Conservation (phyloP, 768 basidiomycete genomes). For the Boletus vermiculosoides region DNA sequence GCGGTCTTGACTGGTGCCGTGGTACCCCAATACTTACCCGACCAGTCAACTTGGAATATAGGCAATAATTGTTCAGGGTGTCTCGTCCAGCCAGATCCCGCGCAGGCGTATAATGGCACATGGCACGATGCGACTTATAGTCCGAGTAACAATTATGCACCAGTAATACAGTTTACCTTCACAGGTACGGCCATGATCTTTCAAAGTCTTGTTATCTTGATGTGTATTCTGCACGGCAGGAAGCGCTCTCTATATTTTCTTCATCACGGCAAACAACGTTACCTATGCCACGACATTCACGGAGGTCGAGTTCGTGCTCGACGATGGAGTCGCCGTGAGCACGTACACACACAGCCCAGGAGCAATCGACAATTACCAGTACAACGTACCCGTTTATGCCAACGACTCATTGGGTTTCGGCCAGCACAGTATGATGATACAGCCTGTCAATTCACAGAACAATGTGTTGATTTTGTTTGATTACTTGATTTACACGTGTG, state of each 20-base stretch:
- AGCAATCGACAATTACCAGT: constrained; percentile 2
- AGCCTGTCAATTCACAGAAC: neutral
- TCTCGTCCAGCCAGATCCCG: neutral
- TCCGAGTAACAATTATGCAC: neutral
- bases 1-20: constrained; percentile 5
- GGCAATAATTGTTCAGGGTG: constrained; percentile 10
- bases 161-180: constrained; percentile 8
- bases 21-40: constrained; percentile 11
- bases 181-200: neutral
- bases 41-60: neutral
- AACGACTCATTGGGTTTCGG: neutral
- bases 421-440: constrained; percentile 9
- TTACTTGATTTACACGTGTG: constrained; percentile 16
- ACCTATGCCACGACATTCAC: neutral
- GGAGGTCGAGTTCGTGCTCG: constrained; percentile 8
- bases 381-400: constrained; percentile 15
- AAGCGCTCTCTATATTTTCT: constrained; percentile 18
- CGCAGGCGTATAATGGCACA: constrained; percentile 9
- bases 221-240: neutral
- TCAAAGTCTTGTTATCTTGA: neutral
- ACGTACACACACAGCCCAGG: constrained; percentile 4
- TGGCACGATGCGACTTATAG: constrained; percentile 16
- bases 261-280: constrained; percentile 14
- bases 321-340: neutral
- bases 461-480: neutral